These are phyloP conservation scores for Erysiphe pulchra DNA, from an alignment of 2,329 filamentous ascomycete species.

Conservation along the genomic window DNA sequence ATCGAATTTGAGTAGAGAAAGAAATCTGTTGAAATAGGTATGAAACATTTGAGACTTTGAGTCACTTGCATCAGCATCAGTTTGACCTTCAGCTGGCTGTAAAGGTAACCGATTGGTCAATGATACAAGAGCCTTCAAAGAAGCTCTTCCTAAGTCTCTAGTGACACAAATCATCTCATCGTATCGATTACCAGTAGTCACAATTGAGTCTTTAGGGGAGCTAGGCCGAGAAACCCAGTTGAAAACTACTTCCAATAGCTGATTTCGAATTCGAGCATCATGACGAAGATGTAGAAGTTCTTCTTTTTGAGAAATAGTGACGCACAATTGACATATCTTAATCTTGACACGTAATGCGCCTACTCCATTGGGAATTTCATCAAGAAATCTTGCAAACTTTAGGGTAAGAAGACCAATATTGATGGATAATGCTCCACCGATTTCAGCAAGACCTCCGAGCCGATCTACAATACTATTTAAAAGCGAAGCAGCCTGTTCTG, in stretches of 20 bases:
- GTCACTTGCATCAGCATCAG: slow-evolving; percentile 39
- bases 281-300: slow-evolving; percentile 42
- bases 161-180: slow-evolving; percentile 34
- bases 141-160: slow-evolving; percentile 38
- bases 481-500: slow-evolving; percentile 38
- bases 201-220: slow-evolving; percentile 21
- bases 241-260: slow-evolving; percentile 40
- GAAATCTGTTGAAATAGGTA: slow-evolving; percentile 43
- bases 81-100: slow-evolving; percentile 37
- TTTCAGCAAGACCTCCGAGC: slow-evolving; percentile 34
- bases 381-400: slow-evolving; percentile 40
- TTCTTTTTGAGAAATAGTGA: slow-evolving; percentile 37
- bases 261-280: slow-evolving; percentile 42
- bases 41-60: slow-evolving; percentile 48
- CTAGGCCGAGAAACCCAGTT: slow-evolving; percentile 39
- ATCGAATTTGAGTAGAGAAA: slow-evolving; percentile 37
- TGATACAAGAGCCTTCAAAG: slow-evolving; percentile 36
- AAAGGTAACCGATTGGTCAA: slow-evolving; percentile 40
- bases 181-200: slow-evolving; percentile 18
- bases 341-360: slow-evolving; percentile 38
- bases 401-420: slow-evolving; percentile 37
- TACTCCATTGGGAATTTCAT: slow-evolving; percentile 27
- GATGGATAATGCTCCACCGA: slow-evolving; percentile 33
- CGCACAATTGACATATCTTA: slow-evolving; percentile 40
- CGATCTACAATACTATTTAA: slow-evolving; percentile 37